phyloP scores from a whole-genome alignment of 116 monocot species.

The Iris pallida region DNA sequence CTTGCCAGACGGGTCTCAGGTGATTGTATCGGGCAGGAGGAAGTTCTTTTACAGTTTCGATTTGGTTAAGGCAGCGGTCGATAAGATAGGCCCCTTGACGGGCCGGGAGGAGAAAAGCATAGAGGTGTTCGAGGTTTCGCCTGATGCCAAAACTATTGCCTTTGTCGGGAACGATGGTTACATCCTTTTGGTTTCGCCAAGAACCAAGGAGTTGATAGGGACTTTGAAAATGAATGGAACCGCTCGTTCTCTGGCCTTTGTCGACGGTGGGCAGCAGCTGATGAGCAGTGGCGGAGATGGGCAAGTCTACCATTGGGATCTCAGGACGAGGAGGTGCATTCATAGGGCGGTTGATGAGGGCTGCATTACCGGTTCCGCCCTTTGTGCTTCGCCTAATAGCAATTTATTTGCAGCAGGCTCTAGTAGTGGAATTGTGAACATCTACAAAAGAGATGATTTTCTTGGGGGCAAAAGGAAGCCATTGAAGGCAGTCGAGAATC shows the following conservation, averaged over 20 bases:
- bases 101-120: conserved; percentile 88
- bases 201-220: conserved; percentile 77
- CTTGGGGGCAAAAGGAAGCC: conserved; percentile 79
- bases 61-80: conserved; percentile 62
- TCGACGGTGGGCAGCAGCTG: conserved; percentile 57
- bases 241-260: conserved; percentile 68
- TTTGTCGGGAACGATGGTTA: conserved; percentile 87
- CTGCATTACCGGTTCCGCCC: conserved; percentile 41
- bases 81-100: conserved; percentile 66
- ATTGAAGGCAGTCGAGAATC: conserved; percentile 71
- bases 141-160: conserved; percentile 82
- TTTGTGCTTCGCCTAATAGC: conserved; percentile 65
- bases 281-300: conserved; percentile 86
- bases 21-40: conserved; percentile 63
- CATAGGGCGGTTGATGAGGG: conserved; percentile 81
- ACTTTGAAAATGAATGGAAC: conserved; percentile 95
- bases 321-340: conserved; percentile 68
- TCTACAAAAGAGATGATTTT: conserved; percentile 74
- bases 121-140: conserved; percentile 78
- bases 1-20: conserved; percentile 81
- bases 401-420: conserved; percentile 79
- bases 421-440: conserved; percentile 77
- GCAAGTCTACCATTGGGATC: conserved; percentile 89
- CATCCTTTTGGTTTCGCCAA: conserved; percentile 73
- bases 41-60: conserved; percentile 85